A percentile compares a stretch with the other conserved stretches of the same genome.
Conservation (phyloP, 208 protist species). For the Wallacemonas sp. region DNA sequence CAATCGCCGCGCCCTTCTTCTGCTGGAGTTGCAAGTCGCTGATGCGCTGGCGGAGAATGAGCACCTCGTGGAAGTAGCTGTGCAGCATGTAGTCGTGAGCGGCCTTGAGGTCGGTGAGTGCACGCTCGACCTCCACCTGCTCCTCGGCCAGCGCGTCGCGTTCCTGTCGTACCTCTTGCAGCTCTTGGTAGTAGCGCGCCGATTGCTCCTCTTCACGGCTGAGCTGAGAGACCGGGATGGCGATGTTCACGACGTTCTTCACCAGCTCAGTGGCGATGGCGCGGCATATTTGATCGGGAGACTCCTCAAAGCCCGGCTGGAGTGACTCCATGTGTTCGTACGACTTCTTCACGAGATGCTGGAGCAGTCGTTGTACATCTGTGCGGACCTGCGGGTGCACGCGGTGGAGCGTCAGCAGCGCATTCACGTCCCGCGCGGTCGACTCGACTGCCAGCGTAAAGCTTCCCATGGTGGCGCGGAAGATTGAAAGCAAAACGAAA, state of each 20-base stretch:
- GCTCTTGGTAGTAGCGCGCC: slow-evolving; percentile 38
- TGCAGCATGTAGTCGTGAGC: slow-evolving; percentile 86
- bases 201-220: slow-evolving; percentile 29
- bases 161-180: slow-evolving; percentile 31
- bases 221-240: slow-evolving; percentile 53
- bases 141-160: slow-evolving; percentile 21
- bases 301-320: slow-evolving; percentile 41
- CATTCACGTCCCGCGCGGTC: slow-evolving; percentile 71
- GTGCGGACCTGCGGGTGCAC: slow-evolving; percentile 81
- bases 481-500: slow-evolving; percentile 15
- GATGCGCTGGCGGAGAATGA: slow-evolving; percentile 64
- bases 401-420: slow-evolving; percentile 74
- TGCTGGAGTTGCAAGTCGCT: slow-evolving; percentile 38
- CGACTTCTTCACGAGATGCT: slow-evolving; percentile 46
- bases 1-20: slow-evolving; percentile 19
- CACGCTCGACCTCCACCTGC: slow-evolving; percentile 25
- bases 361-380: slow-evolving; percentile 66
- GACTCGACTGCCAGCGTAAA: slow-evolving; percentile 66
- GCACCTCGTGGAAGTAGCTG: slow-evolving; percentile 83
- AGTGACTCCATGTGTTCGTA: slow-evolving; percentile 48
- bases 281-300: slow-evolving; percentile 55
- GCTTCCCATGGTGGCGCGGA: slow-evolving; percentile 43
- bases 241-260: slow-evolving; percentile 42
- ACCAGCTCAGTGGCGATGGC: slow-evolving; percentile 51
- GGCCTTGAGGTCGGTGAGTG: slow-evolving; percentile 34